Conservation (phyloP, 768 basidiomycete genomes). For the Termitomyces sp. region DNA sequence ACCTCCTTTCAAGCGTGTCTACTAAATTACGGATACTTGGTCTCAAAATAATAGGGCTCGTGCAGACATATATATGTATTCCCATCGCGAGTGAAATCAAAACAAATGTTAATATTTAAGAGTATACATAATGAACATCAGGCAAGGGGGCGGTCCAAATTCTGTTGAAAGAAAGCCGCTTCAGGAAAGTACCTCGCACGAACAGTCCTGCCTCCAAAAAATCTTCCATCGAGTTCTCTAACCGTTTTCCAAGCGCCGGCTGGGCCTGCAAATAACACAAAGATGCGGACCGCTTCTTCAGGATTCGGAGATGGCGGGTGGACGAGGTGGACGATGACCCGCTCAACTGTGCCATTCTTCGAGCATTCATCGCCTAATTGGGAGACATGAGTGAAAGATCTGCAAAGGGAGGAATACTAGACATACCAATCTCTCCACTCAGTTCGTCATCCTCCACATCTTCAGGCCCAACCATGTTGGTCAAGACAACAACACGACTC, state of each 20-base stretch:
- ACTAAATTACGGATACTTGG: conserved; percentile 39
- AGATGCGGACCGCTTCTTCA: conserved; percentile 88
- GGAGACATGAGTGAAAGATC: neutral
- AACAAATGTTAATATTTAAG: conserved; percentile 14
- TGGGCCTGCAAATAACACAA: conserved; percentile 87
- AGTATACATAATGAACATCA: conserved; percentile 1
- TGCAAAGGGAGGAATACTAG: neutral
- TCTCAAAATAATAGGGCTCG: conserved; percentile 4
- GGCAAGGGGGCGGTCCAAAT: conserved; percentile 46
- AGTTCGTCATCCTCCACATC: conserved; percentile 85
- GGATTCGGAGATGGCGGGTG: conserved; percentile 61
- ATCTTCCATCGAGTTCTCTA: conserved; percentile 88
- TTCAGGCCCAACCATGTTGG: conserved; percentile 84
- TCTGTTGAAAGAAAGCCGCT: conserved; percentile 41
- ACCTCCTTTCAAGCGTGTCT: conserved; percentile 97
- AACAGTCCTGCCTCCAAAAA: conserved; percentile 84
- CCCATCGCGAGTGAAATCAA: conserved; percentile 13
- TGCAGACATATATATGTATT: conserved; percentile 5
- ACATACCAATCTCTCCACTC: conserved; percentile 82
- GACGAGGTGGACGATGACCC: conserved; percentile 80
- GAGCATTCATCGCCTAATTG: conserved; percentile 80
- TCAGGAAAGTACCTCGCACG: conserved; percentile 83
- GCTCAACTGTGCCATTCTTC: conserved; percentile 89
- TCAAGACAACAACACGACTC: conserved; percentile 84
- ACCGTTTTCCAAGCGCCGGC: conserved; percentile 97